A percentile compares a stretch with the other conserved stretches of the same genome.
These are phyloP conservation scores for Lanzia echinophila DNA, from an alignment of 2,329 filamentous ascomycete genomes.

Conservation along the genomic window DNA sequence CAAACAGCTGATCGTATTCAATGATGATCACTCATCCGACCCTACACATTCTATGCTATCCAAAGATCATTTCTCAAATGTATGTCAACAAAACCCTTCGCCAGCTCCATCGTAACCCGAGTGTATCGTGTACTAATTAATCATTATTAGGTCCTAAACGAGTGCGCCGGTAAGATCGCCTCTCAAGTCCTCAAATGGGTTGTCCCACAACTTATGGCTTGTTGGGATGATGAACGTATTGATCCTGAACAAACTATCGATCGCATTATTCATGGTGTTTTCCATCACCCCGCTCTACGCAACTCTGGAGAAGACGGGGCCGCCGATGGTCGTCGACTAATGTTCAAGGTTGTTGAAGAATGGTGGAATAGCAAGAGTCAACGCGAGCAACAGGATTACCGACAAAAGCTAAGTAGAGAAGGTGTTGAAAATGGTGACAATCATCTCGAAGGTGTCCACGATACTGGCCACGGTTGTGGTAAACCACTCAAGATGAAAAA, in stretches of 20 bases:
- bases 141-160: slow-evolving; percentile 58
- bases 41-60: slow-evolving; percentile 94
- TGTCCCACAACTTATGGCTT: slow-evolving; percentile 81
- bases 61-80: slow-evolving; percentile 75
- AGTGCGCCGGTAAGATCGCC: slow-evolving; percentile 77
- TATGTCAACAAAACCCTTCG: slow-evolving; percentile 9
- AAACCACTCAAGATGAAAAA: slow-evolving; percentile 74
- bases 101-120: not conserved
- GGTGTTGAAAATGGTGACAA: slow-evolving; percentile 75
- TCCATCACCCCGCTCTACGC: slow-evolving; percentile 82
- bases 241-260: slow-evolving; percentile 66
- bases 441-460: slow-evolving; percentile 78
- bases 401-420: slow-evolving; percentile 66
- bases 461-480: slow-evolving; percentile 74
- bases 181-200: slow-evolving; percentile 75
- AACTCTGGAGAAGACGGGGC: slow-evolving; percentile 63
- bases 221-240: slow-evolving; percentile 70
- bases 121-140: not conserved
- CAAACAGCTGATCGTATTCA: slow-evolving; percentile 82
- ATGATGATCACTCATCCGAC: slow-evolving; percentile 68
- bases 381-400: slow-evolving; percentile 57
- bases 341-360: slow-evolving; percentile 72
- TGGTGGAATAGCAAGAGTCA: slow-evolving; percentile 73
- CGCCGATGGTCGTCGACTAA: slow-evolving; percentile 62
- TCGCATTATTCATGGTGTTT: slow-evolving; percentile 72